Evolutionary conservation across 2,329 filamentous ascomycete species (phyloP), one percentile per base, ranked within the genome.

Genomic region (Stachybotrys elegans): DNA sequence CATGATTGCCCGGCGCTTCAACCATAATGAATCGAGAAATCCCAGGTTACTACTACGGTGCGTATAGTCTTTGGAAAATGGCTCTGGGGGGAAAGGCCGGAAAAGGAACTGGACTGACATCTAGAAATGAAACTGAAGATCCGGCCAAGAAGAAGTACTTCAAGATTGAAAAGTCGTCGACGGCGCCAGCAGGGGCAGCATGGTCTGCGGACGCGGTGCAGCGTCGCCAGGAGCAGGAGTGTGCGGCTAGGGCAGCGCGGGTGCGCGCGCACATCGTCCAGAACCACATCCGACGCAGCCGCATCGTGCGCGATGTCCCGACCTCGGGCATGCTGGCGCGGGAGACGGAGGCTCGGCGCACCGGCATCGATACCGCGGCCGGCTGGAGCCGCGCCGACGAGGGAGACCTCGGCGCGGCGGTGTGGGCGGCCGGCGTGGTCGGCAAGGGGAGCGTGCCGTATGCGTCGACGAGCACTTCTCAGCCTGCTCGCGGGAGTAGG

Each of bases 81-180:
- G n/a, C n/a, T n/a, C n/a, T n/a, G n/a, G n/a, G n/a, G n/a, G n/a
- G n/a, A n/a, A n/a, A n/a, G n/a, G n/a, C n/a, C n/a, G n/a, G n/a
- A n/a, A n/a, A n/a, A n/a, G n/a, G n/a, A n/a, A n/a, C n/a, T n/a
- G n/a, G n/a, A n/a, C n/a, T n/a, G n/a, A n/a, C n/a, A n/a, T n/a
- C n/a, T n/a, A n/a, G n/a, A n/a, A n/a, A n/a, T 16, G 9, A 35
- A 17, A 5, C 29, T 4, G 43, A 43, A 81, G 79, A 82, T 48
- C 42, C 61, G 13, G 71, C 72, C 35, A 85, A 79, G 59, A 74
- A 73, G 29, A 83, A 79, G 50, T 88, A 86, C 56, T 88, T 86
- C 62, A 83, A 79, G 53, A 76, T 87, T 40, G 78, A 84, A 57
- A 74, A 71, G 37, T 70, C 76, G 31, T 70, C 75, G 43, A 71